Base-by-base conservation (phyloP, 768 basidiomycete species). In the Brasilioporus rufonigricans region DNA sequence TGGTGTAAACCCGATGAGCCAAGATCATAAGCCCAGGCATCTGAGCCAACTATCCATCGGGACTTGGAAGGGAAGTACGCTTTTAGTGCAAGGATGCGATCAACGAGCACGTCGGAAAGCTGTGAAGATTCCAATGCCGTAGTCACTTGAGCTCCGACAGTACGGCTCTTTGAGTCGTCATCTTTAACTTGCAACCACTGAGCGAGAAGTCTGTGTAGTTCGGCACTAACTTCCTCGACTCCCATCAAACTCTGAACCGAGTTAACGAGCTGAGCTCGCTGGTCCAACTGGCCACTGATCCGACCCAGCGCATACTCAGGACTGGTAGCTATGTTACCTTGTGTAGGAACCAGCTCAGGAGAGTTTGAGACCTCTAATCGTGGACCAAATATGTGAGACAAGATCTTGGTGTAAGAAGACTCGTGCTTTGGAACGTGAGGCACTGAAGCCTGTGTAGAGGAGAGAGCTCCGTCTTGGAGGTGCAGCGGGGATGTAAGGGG, bases 11-110 rank as follows among this genome's bases (percentile, higher is more conserved):
- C 97, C 2, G 93, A 96, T 3, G 93, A 84, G 39, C 96, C 97
- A 39, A 98, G 84, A 72, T 98, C 97, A 69, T 97, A 93, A 0
- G 95, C 89, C 97, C 97, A 98, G 0, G 92, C 90, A 68, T 99
- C 97, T 19, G 95, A 98, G 19, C 96, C 94, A 62, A 99, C 89
- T 71, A 99, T 98, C 97, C 97, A 99, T 55, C 91, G 80, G 8
- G 91, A 93, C 35, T 77, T 77, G 9, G 84, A 75, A 39, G 82
- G 74, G 61, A 97, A 83, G 61, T 86, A 81, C 19, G 81, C 72
- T 38, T 79, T 78, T 12, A 89, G 74, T 16, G 78, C 64, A 35
- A 92, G 78, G 43, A 91, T 78, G 27, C 77, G 78, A 38, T 82
- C 72, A 5, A 80, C 82, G 10, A 78, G 71, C 5, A 78, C 69